Conservation (phyloP, 441 rosid species). For the Kokia cookei region DNA sequence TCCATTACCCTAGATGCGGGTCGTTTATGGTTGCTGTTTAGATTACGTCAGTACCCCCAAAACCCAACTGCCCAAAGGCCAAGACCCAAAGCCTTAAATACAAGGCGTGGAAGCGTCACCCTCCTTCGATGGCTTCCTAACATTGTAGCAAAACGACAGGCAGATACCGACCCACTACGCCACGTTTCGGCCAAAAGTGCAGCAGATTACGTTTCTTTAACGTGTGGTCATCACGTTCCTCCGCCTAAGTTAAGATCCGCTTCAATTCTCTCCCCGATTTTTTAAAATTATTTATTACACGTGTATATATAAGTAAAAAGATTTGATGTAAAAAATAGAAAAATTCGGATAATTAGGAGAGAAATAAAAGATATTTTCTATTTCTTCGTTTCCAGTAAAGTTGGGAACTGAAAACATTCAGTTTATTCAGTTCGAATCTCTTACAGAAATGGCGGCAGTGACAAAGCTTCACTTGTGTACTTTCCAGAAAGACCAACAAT, state of each 20-base stretch:
- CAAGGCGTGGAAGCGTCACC: conserved; percentile 10
- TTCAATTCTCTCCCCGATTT: conserved; percentile 6
- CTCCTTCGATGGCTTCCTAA: background rate
- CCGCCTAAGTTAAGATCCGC: conserved; percentile 13
- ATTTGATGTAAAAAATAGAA: background rate
- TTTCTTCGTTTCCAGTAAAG: background rate
- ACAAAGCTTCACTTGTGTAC: conserved; percentile 49
- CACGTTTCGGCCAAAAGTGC: conserved; percentile 43
- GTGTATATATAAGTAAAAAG: background rate
- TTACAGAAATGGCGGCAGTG: conserved; percentile 36
- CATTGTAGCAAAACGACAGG: background rate
- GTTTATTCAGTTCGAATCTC: background rate
- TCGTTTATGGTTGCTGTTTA: background rate
- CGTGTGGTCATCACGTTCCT: conserved; percentile 91
- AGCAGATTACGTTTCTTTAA: conserved; percentile 72
- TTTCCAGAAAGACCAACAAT: conserved; percentile 25
- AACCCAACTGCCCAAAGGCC: background rate
- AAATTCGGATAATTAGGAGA: background rate
- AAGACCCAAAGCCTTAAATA: background rate
- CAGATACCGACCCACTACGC: conserved; percentile 14
- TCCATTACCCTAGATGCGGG: background rate
- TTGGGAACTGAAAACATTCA: background rate
- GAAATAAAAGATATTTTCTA: background rate
- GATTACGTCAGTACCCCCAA: background rate
- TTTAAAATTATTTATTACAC: background rate